Percentiles rank a stretch among this genome's conserved stretches.
phyloP scores from a whole-genome alignment of 1,139 yeast genomes.

The Insectozyma bohioensis region DNA sequence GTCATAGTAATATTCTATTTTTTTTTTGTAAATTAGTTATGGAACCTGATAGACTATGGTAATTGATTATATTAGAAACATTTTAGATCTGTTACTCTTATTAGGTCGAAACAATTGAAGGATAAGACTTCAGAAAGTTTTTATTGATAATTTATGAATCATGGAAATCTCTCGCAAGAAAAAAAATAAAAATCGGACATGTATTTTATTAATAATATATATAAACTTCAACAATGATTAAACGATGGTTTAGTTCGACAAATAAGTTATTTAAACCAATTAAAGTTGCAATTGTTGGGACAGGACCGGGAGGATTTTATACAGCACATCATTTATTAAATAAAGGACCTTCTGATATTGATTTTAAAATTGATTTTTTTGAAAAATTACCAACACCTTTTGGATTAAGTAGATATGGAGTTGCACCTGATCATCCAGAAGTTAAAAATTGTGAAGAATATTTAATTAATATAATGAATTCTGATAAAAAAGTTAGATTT shows the following conservation, averaged over 20 bases:
- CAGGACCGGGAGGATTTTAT: constrained; percentile 97
- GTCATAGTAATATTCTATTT: too few relatives aligned
- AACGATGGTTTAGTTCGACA: constrained; percentile 10
- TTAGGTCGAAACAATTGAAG: too few relatives aligned
- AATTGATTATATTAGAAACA: too few relatives aligned
- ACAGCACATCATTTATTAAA: constrained; percentile 76
- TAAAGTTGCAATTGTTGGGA: constrained; percentile 76
- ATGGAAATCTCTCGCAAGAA: background rate
- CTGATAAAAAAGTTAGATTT: constrained; percentile 50
- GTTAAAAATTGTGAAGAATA: constrained; percentile 88
- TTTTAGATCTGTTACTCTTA: too few relatives aligned
- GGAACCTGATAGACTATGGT: too few relatives aligned
- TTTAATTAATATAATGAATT: constrained; percentile 59
- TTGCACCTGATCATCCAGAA: constrained; percentile 99
- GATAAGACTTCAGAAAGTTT: too few relatives aligned
- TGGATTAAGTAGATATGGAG: constrained; percentile 91
- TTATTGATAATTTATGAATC: too few relatives aligned
- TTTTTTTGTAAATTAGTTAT: too few relatives aligned
- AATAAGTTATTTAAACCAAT: constrained; percentile 13
- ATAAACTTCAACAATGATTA: constrained; percentile 4
- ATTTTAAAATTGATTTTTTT: constrained; percentile 57
- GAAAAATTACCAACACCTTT: constrained; percentile 88
- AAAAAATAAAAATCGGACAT: background rate
- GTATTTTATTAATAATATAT: too few relatives aligned
- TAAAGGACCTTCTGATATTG: constrained; percentile 30